Base-by-base conservation (phyloP, 139 green algal species). In the Zygnema cylindricum region DNA sequence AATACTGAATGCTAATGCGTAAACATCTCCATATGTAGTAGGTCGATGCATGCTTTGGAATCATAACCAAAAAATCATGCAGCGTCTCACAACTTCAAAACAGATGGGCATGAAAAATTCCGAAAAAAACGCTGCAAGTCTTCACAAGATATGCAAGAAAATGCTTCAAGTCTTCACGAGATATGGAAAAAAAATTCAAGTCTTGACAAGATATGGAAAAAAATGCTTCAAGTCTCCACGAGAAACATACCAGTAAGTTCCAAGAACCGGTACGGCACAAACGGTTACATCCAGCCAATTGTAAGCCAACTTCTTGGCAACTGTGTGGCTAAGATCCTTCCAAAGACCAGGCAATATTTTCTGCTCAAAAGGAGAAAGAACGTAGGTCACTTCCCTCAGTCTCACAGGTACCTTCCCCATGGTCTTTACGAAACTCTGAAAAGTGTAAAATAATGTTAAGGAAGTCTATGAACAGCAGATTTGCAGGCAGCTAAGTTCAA, bases 321-420 rank as follows among this genome's bases (percentile, higher is more conserved):
- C 16, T 81, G 96, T 96, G 82, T 94, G 69, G 0, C 95, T 92
- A 7, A 95, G 39, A 69, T 98, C 93, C 89, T 95, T 96, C 86
- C 93, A 96, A 23, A 96, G 87, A 1, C 94, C 94, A 1, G 33
- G 78, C 86, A 97, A 94, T 1, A 98, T 89, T 25, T 88, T 95
- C 84, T 96, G 93, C 86, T 98, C 91, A 71, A 97, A 98, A 21
- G 96, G 96, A 1, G 92, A 96, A 2, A 98, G 90, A 33, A 94
- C 97, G 92, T 98, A 98, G 0, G 96, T 94, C 43, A 98, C 95
- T 55, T 98, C 95, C 87, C 93, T 95, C n/a, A 97, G 84, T 40
- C 94, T 90, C n/a, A 96, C 86, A 0, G 86, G 86, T 54, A 89
- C 41, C 81, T 90, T 92, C 69, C 88, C 88, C 86, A 92, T 91